Evolutionary conservation across 192 early-diverging fungal species (phyloP).

Genomic region (Physocladia obscura): DNA sequence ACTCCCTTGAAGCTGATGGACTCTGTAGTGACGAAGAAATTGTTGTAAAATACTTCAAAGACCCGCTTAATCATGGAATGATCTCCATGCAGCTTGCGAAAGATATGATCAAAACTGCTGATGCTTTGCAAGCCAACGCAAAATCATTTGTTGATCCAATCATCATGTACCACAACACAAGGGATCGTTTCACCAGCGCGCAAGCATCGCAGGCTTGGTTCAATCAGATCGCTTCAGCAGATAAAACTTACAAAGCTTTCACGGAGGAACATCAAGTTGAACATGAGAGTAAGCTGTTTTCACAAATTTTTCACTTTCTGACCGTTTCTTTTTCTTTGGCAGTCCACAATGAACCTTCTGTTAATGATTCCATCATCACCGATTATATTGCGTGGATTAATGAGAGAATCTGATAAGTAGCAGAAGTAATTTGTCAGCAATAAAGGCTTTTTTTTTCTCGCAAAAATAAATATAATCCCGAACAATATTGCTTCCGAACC

Average conservation of each 20-base stretch:
- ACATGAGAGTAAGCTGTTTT: conserved; percentile 30
- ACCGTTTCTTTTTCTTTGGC: not conserved
- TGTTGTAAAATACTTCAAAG: not conserved
- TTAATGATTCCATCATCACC: conserved; percentile 13
- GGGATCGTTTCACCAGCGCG: conserved; percentile 8
- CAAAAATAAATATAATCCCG: too few relatives aligned
- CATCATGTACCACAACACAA: conserved; percentile 19
- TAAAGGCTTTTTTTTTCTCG: too few relatives aligned
- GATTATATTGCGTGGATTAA: conserved; percentile 31
- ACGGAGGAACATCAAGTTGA: not conserved
- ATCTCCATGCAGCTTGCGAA: conserved; percentile 12
- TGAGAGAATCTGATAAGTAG: too few relatives aligned
- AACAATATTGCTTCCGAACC: too few relatives aligned
- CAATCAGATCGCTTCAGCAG: not conserved
- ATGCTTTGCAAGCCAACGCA: not conserved
- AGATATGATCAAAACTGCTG: conserved; percentile 3
- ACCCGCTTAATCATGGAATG: conserved; percentile 13
- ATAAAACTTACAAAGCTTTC: conserved; percentile 17
- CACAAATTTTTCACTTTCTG: not conserved
- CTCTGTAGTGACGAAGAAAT: not conserved
- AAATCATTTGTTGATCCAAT: conserved; percentile 4
- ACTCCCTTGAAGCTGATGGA: not conserved
- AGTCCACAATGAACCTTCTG: conserved; percentile 32
- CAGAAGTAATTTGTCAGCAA: too few relatives aligned
- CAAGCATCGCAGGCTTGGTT: conserved; percentile 3